Conservation (phyloP, 768 basidiomycete genomes). For the Sporobolomyces pararoseus region DNA sequence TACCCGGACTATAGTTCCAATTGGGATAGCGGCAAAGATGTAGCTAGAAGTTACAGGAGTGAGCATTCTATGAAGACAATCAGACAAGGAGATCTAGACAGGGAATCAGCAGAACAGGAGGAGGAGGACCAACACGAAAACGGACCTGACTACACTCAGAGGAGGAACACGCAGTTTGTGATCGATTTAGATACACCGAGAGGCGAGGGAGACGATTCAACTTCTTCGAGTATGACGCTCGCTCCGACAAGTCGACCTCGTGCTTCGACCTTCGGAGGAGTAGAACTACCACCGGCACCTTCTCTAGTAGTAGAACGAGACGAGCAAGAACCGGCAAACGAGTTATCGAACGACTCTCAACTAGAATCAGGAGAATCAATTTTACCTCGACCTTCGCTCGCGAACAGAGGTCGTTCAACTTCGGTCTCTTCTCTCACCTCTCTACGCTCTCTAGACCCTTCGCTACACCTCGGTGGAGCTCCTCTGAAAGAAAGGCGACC, state of each 20-base stretch:
- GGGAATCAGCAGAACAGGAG: background rate
- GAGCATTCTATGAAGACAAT: slow-evolving; percentile 17
- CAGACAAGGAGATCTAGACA: background rate
- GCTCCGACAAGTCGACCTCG: slow-evolving; percentile 6
- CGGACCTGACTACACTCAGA: background rate
- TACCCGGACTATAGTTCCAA: background rate
- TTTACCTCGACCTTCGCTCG: background rate
- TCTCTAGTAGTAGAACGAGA: background rate
- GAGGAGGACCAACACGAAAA: background rate
- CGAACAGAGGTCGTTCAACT: slow-evolving; percentile 19
- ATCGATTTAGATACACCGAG: slow-evolving; percentile 15
- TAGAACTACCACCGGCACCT: slow-evolving; percentile 17
- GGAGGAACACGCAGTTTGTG: slow-evolving; percentile 14
- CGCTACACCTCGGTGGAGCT: slow-evolving; percentile 27
- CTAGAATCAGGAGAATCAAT: background rate
- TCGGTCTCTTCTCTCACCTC: slow-evolving; percentile 24
- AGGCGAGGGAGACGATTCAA: background rate
- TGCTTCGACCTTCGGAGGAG: slow-evolving; percentile 25
- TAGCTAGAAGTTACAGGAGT: slow-evolving; percentile 24
- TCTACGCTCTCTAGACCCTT: slow-evolving; percentile 25
- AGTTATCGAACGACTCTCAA: background rate
- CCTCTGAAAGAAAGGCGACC: slow-evolving; percentile 49
- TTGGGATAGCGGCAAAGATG: background rate
- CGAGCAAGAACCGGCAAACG: background rate
- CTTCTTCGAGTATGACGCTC: background rate